Percentiles rank a stretch among this genome's conserved stretches.
Evolutionary conservation across 2,329 filamentous ascomycete genomes (phyloP).

Genomic region (Dendryphion nanum): DNA sequence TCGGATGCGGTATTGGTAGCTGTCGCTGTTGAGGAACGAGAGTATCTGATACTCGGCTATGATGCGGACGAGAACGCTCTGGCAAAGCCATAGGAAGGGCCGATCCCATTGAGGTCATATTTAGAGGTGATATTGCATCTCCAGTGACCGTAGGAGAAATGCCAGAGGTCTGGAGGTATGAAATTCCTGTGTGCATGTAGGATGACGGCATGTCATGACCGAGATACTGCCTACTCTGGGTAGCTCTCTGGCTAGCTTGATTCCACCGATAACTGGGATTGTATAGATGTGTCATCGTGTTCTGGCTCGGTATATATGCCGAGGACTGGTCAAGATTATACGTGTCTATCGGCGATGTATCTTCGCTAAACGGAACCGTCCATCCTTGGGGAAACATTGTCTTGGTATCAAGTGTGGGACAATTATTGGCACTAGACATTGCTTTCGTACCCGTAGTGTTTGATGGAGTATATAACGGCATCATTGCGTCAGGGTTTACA

Average conservation of each 20-base stretch:
- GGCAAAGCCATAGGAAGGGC: constrained; percentile 17
- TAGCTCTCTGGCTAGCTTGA: constrained; percentile 10
- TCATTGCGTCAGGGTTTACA: too few relatives aligned
- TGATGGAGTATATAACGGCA: too few relatives aligned
- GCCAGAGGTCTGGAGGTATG: too few relatives aligned
- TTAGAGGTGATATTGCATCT: constrained; percentile 21
- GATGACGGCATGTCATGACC: constrained; percentile 16
- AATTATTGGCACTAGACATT: too few relatives aligned
- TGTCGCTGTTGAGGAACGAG: constrained; percentile 24
- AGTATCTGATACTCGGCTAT: constrained; percentile 11
- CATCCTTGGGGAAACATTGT: constrained; percentile 19
- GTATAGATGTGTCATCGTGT: constrained; percentile 12
- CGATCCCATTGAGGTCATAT: constrained; percentile 29
- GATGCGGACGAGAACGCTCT: constrained; percentile 19
- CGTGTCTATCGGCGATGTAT: constrained; percentile 26
- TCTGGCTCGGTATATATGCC: constrained; percentile 18
- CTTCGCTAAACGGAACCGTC: constrained; percentile 24
- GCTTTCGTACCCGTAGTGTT: too few relatives aligned
- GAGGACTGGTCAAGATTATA: constrained; percentile 23
- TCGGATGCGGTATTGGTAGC: constrained; percentile 33
- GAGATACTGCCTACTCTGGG: constrained; percentile 14
- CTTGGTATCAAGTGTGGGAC: too few relatives aligned
- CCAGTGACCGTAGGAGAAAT: neutral
- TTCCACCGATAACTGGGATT: constrained; percentile 19
- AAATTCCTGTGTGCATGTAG: constrained; percentile 6